Evolutionary conservation across 768 basidiomycete species (phyloP), one percentile per base, ranked within the genome.

Genomic region (Leccinellum albellum): DNA sequence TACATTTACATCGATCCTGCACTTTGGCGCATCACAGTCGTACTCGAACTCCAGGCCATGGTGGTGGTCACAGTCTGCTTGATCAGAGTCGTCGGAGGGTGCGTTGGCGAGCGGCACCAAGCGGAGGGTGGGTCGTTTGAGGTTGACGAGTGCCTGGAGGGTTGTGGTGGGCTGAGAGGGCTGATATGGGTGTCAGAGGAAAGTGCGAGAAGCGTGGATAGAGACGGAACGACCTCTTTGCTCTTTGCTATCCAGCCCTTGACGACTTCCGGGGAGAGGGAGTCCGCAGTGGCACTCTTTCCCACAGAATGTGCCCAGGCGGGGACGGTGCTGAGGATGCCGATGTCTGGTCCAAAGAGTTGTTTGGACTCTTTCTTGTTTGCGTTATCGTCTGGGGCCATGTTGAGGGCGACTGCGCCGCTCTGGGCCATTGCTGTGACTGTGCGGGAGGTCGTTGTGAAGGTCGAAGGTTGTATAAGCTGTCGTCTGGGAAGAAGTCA

Each of bases 261-360:
- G 61, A 98, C 87, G 45, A 89, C 78, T 31, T 95, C 90, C 0
- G 88, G 85, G 1, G 91, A 90, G 44, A 97, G 79, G 64, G 85
- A 84, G 64, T 92, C 89, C 37, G 80, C 78, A 46, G 81, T 66
- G 15, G 80, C 70, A 59, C 77, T 82, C 78, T 88, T 91, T 70
- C 88, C 87, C 51, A 76, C 76, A 26, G 70, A 64, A 26, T 82
- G 73, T 1, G 90, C 85, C 91, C 91, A 93, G 0, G 82, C 73
- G 9, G 91, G 90, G 1, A 84, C 83, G 53, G 76, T 79, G 66
- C 74, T 81, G 47, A 88, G 82, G 51, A 87, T 79, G 10, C 94
- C 94, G 55, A 97, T 89, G 70, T 88, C 90, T 9, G 94, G 94
- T 0, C 94, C 94, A 72, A 96, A 97, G 46, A 97, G 82, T 13